phyloP scores from a whole-genome alignment of 495 filamentous ascomycete genomes.

The Aspergillus conjunctus region DNA sequence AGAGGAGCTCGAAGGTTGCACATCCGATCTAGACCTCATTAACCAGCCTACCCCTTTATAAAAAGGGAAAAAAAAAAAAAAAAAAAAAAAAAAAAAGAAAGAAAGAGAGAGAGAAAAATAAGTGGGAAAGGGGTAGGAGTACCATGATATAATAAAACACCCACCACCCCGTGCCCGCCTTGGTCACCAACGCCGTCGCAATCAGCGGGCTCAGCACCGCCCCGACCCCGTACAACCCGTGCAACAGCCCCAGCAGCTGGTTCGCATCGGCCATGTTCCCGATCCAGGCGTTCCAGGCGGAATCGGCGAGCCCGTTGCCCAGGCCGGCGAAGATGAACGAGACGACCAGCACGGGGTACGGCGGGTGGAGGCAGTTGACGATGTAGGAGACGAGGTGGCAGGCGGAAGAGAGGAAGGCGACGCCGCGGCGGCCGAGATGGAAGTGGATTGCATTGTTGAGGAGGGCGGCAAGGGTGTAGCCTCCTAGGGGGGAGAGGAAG shows the following conservation, averaged over 20 bases:
- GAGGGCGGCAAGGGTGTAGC: conserved; percentile 58
- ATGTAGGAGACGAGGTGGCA: conserved; percentile 67
- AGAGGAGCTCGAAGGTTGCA: conserved; percentile 11
- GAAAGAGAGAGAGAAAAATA: conserved; percentile 48
- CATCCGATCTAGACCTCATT: conserved; percentile 21
- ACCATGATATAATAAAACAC: conserved; percentile 68
- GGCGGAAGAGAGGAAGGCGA: conserved; percentile 65
- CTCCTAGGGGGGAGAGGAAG: conserved; percentile 62
- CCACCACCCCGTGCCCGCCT: conserved; percentile 54
- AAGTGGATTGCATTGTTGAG: conserved; percentile 61
- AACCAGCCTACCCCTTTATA: too few relatives aligned
- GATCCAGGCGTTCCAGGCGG: conserved; percentile 67
- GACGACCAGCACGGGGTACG: conserved; percentile 60
- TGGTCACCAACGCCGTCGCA: conserved; percentile 58
- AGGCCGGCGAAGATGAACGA: conserved; percentile 61
- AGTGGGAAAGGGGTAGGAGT: too few relatives aligned
- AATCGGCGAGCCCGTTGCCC: conserved; percentile 64
- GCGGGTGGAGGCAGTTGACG: conserved; percentile 60
- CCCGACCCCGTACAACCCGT: conserved; percentile 61
- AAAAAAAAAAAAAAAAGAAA: conserved; percentile 54
- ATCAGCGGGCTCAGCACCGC: conserved; percentile 58
- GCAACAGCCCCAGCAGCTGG: conserved; percentile 58
- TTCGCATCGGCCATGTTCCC: conserved; percentile 65
- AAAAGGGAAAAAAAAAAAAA: too few relatives aligned
- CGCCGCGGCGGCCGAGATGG: conserved; percentile 69